These are phyloP conservation scores for Pezicula neosporulosa DNA, from an alignment of 2,329 filamentous ascomycete genomes.

Conservation along the genomic window DNA sequence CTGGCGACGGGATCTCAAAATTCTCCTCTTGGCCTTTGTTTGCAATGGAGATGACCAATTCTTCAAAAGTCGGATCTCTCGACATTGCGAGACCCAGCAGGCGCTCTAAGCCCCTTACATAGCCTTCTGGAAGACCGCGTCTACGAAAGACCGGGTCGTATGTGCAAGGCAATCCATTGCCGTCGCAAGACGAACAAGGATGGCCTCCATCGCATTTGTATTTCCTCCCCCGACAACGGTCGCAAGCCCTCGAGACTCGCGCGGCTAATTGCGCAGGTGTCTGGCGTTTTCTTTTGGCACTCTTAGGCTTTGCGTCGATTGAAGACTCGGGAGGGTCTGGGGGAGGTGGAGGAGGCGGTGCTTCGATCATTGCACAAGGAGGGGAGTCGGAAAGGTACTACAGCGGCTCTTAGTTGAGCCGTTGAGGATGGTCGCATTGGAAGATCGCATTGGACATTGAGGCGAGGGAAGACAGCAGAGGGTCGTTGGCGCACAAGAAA, in stretches of 20 bases:
- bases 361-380: background rate
- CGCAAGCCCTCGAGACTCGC: slow-evolving; percentile 66
- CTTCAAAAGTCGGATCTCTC: slow-evolving; percentile 4
- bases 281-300: background rate
- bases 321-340: background rate
- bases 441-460: no score
- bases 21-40: slow-evolving; percentile 30
- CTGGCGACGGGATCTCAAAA: slow-evolving; percentile 27
- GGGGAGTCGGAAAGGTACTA: no score
- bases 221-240: slow-evolving; percentile 62
- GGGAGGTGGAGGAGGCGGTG: background rate
- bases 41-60: slow-evolving; percentile 5
- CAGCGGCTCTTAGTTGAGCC: no score
- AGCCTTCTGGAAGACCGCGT: slow-evolving; percentile 70
- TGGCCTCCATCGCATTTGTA: slow-evolving; percentile 72
- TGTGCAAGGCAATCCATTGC: slow-evolving; percentile 59
- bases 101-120: slow-evolving; percentile 65
- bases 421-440: no score
- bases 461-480: no score
- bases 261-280: slow-evolving; percentile 49
- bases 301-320: background rate
- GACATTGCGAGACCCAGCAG: slow-evolving; percentile 6
- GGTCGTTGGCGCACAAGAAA: no score
- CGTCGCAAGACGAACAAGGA: slow-evolving; percentile 65
- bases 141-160: slow-evolving; percentile 71